A percentile compares a stretch with the other conserved stretches of the same genome.
Conservation (phyloP, 164 flowering plant species). For the Berberis thunbergii region DNA sequence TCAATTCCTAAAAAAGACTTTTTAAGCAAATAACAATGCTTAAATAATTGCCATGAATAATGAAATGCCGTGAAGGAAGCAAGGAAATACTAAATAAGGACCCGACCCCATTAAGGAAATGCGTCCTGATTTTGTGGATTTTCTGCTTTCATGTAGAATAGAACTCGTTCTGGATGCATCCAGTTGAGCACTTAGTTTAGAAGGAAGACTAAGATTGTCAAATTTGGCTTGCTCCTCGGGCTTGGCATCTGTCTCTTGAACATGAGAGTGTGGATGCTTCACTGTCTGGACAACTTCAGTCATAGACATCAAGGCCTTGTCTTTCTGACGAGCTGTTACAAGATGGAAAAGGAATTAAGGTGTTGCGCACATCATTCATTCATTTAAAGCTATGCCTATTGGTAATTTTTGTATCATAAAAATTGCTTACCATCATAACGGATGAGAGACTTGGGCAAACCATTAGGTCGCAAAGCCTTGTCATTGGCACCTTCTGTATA, state of each 20-base stretch:
- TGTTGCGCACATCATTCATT: neutral
- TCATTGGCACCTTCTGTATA: slow-evolving; percentile 83
- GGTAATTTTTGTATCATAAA: neutral
- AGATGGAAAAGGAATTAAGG: neutral
- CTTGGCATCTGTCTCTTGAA: slow-evolving; percentile 16
- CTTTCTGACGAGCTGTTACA: slow-evolving; percentile 85
- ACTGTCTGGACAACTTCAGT: slow-evolving; percentile 86
- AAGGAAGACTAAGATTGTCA: slow-evolving; percentile 23
- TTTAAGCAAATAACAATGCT: neutral
- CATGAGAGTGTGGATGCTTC: slow-evolving; percentile 50
- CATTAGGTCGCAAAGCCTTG: slow-evolving; percentile 82
- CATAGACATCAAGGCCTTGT: slow-evolving; percentile 64
- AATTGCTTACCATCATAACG: slow-evolving; percentile 73
- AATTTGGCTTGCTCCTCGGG: slow-evolving; percentile 19
- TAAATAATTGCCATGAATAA: neutral
- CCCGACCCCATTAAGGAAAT: slow-evolving; percentile 65
- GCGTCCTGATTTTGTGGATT: slow-evolving; percentile 49
- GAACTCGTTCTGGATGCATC: slow-evolving; percentile 19
- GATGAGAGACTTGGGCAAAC: slow-evolving; percentile 79
- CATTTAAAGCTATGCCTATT: neutral
- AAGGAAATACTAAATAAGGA: neutral
- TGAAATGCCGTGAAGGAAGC: neutral
- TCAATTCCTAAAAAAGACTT: too few relatives aligned
- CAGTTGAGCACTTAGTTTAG: slow-evolving; percentile 27
- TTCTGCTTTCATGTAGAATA: slow-evolving; percentile 24